Evolutionary conservation across 1,139 yeast genomes (phyloP).

Genomic region (Pichia sp.): DNA sequence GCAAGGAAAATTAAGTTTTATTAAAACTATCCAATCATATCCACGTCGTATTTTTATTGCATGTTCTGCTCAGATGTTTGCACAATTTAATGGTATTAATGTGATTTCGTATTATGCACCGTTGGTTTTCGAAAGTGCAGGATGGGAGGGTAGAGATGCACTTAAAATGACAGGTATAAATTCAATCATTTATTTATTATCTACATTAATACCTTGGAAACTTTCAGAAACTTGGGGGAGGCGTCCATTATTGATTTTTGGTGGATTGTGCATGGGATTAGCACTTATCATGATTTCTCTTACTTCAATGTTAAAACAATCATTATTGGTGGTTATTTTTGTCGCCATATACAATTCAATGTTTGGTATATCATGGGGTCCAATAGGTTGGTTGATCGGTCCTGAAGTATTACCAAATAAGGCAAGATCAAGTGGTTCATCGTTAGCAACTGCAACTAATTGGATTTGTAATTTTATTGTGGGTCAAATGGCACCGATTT

Average conservation of each 20-base stretch:
- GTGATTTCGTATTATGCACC: conserved; percentile 93
- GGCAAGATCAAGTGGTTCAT: conserved; percentile 90
- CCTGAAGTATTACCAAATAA: conserved; percentile 82
- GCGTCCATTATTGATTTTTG: conserved; percentile 69
- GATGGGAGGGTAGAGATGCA: conserved; percentile 87
- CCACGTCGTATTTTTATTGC: conserved; percentile 80
- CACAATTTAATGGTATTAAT: conserved; percentile 89
- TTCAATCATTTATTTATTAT: conserved; percentile 62
- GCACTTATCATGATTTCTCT: conserved; percentile 51
- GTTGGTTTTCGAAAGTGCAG: conserved; percentile 88
- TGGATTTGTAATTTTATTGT: conserved; percentile 94
- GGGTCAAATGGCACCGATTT: conserved; percentile 84
- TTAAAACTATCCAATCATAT: conserved; percentile 64
- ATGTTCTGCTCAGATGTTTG: conserved; percentile 85
- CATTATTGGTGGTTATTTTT: conserved; percentile 59
- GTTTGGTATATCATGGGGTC: conserved; percentile 90
- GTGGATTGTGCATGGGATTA: conserved; percentile 73
- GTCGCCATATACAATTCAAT: conserved; percentile 79
- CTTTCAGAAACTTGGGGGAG: conserved; percentile 89
- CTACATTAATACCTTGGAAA: conserved; percentile 89
- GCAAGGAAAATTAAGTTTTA: conserved; percentile 70
- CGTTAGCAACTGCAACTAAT: conserved; percentile 84
- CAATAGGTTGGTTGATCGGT: conserved; percentile 83
- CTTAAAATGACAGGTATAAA: conserved; percentile 91
- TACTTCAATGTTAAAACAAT: conserved; percentile 8